Conservation (phyloP, 1,139 yeast genomes). For the Magnusiomyces suaveolens region DNA sequence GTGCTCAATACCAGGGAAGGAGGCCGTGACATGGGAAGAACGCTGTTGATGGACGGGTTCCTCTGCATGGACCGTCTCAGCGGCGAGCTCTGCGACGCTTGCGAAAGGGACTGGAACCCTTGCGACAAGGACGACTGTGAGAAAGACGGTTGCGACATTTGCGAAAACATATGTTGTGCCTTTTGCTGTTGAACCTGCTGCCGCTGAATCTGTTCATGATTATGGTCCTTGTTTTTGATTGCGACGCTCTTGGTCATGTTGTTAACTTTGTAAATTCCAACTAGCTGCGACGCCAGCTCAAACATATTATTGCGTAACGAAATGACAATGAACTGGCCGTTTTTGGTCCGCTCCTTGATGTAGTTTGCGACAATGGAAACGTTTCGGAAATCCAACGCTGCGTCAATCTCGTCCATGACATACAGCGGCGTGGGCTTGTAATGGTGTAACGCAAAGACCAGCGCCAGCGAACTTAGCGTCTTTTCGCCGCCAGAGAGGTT, state of each 20-base stretch:
- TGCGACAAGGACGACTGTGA: not conserved
- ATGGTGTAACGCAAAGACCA: conserved; percentile 92
- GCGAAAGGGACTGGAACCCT: not conserved
- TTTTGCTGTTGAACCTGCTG: conserved; percentile 16
- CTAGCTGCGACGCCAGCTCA: conserved; percentile 85
- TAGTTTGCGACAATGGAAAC: conserved; percentile 96
- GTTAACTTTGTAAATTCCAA: conserved; percentile 89
- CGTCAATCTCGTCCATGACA: conserved; percentile 99
- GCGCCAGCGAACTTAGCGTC: conserved; percentile 86
- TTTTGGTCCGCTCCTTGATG: conserved; percentile 87
- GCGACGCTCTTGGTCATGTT: conserved; percentile 86
- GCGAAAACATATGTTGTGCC: not conserved
- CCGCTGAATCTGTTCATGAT: conserved; percentile 18
- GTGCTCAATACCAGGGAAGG: not conserved
- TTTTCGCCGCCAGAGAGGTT: conserved; percentile 97
- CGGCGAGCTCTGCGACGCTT: not conserved
- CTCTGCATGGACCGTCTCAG: not conserved
- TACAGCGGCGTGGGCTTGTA: conserved; percentile 96
- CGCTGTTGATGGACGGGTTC: not conserved
- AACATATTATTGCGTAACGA: conserved; percentile 96
- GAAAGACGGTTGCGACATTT: not conserved
- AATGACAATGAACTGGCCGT: conserved; percentile 93
- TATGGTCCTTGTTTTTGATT: conserved; percentile 49
- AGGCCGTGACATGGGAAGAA: not conserved
- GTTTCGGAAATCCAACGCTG: conserved; percentile 93